These are phyloP conservation scores for Fusarium udum DNA, from an alignment of 2,329 filamentous ascomycete species.

Conservation along the genomic window DNA sequence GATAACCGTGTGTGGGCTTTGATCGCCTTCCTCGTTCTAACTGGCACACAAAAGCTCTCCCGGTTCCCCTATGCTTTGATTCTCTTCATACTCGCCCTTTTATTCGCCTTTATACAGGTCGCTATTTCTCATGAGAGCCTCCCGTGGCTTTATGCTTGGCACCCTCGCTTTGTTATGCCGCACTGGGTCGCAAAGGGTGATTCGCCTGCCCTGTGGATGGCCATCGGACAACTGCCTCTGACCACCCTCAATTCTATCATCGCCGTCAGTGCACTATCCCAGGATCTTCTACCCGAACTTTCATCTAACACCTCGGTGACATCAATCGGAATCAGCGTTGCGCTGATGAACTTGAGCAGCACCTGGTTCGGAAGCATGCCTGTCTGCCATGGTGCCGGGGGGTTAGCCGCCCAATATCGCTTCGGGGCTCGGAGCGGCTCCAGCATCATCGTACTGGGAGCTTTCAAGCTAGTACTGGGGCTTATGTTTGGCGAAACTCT, in stretches of 20 bases:
- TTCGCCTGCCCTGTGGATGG: slow-evolving; percentile 62
- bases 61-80: slow-evolving; percentile 81
- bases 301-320: slow-evolving; percentile 70
- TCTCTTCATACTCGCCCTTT: slow-evolving; percentile 74
- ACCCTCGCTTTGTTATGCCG: slow-evolving; percentile 58
- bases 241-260: slow-evolving; percentile 94
- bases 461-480: slow-evolving; percentile 79
- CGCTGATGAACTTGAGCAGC: slow-evolving; percentile 81
- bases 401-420: slow-evolving; percentile 87
- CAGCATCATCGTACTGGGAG: slow-evolving; percentile 81
- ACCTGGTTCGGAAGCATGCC: slow-evolving; percentile 97
- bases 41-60: slow-evolving; percentile 72
- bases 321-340: slow-evolving; percentile 81
- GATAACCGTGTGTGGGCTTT: slow-evolving; percentile 85
- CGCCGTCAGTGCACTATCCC: slow-evolving; percentile 81
- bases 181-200: slow-evolving; percentile 44
- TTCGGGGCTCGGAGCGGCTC: slow-evolving; percentile 92
- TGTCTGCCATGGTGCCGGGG: slow-evolving; percentile 91
- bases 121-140: slow-evolving; percentile 48
- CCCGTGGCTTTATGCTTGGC: slow-evolving; percentile 68
- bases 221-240: slow-evolving; percentile 86
- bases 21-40: slow-evolving; percentile 75
- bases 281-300: slow-evolving; percentile 77
- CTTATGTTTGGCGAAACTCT: slow-evolving; percentile 78
- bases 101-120: slow-evolving; percentile 65